A percentile compares a stretch with the other conserved stretches of the same genome.
Evolutionary conservation across 2,329 filamentous ascomycete species (phyloP).

Genomic region (Aspergillus fijiensis): DNA sequence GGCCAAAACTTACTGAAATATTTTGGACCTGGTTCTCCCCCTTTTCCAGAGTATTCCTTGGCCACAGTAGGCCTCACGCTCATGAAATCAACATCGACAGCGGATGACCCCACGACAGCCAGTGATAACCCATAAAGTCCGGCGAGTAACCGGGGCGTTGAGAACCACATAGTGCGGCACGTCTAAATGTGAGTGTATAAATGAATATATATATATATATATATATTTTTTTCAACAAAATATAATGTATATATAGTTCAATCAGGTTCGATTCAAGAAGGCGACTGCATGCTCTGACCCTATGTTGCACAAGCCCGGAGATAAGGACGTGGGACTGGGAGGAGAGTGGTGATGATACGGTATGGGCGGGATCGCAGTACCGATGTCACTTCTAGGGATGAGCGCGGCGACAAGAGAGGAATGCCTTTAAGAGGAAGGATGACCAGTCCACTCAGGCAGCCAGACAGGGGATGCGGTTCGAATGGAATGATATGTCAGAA

Average conservation of each 20-base stretch:
- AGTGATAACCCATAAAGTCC: constrained; percentile 22
- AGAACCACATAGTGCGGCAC: constrained; percentile 24
- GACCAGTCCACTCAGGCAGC: background rate
- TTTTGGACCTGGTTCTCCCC: constrained; percentile 45
- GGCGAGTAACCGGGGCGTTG: constrained; percentile 13
- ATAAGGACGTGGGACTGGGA: background rate
- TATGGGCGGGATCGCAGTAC: constrained; percentile 1
- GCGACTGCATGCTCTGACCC: constrained; percentile 7
- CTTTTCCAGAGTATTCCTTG: constrained; percentile 41
- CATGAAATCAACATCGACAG: constrained; percentile 43
- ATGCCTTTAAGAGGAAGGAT: background rate
- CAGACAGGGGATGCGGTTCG: background rate
- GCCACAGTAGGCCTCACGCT: constrained; percentile 43
- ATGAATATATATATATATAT: background rate
- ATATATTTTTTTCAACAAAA: background rate
- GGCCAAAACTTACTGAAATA: constrained; percentile 49
- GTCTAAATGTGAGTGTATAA: background rate
- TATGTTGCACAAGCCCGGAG: constrained; percentile 6
- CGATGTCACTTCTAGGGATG: background rate
- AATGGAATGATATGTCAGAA: background rate
- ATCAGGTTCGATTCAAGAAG: background rate
- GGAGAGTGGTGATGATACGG: background rate
- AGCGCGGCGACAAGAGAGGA: background rate
- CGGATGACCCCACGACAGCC: constrained; percentile 17
- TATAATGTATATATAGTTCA: background rate